Base-by-base conservation (phyloP, 2,329 filamentous ascomycete species). In the Trichoderma sp. region DNA sequence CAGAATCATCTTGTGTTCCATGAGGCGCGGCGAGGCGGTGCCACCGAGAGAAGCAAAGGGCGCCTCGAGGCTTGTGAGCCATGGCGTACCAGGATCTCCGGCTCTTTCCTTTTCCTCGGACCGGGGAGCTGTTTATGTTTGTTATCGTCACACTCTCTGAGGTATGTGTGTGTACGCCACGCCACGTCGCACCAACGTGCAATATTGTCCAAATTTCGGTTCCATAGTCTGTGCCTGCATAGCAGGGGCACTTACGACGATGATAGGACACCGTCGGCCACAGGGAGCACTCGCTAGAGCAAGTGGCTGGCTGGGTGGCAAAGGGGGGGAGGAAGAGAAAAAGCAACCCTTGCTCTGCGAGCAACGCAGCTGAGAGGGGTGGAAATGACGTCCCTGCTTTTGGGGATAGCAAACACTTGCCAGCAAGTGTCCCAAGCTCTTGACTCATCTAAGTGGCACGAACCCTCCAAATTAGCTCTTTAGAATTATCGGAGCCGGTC, bases 11-110 rank as follows among this genome's bases (percentile, higher is more conserved):
- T 52, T 37, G 59, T 58, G 66, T 68, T 58, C 54, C 59, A 65
- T 60, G 37, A 55, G 60, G 37, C 51, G 52, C 67, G 67, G 67
- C 54, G 67, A 69, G 60, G 67, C 67, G 60, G 66, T 51, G 59
- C 56, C 66, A 56, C 66, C 28, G 34, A 10, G 56, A 52, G 51
- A 34, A 32, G 24, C 26, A 14, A 59, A 61, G 39, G 37, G 49
- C 46, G 43, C 49, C 46, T 54, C 28, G 43, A 32, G 55, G 46
- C 39, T 39, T 52, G 56, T 46, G 65, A 55, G 56, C 49, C 51
- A 43, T n/a, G 54, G 54, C 64, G 21, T 58, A 24, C 52, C 52
- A 66, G 63, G 46, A 26, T 66, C 39, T 43, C 39, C 39, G 39
- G 39, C 6, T n/a, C 18, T 37, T 37, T 46, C 54, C 54, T 66